phyloP scores from a whole-genome alignment of 164 flowering plant species.

The Macadamia integrifolia region DNA sequence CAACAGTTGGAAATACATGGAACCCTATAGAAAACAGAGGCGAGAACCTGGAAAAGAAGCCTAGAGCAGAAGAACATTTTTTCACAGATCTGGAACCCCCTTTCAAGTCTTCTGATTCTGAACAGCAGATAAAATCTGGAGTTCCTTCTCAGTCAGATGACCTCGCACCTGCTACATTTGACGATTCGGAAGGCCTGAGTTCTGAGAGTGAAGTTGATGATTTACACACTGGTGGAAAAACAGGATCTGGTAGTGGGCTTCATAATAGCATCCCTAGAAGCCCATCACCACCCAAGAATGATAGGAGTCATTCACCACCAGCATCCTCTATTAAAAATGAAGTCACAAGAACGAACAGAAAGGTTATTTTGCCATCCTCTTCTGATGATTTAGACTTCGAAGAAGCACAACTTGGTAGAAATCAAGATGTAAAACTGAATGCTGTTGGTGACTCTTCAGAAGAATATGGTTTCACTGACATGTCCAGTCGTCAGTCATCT shows the following conservation, averaged over 20 bases:
- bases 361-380: neutral
- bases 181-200: constrained; percentile 48
- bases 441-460: constrained; percentile 9
- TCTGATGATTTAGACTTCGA: neutral
- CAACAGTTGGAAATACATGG: too few relatives aligned
- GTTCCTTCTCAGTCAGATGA: constrained; percentile 29
- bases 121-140: constrained; percentile 10
- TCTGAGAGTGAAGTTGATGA: constrained; percentile 49
- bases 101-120: constrained; percentile 30
- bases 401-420: neutral
- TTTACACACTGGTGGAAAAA: constrained; percentile 12
- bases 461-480: constrained; percentile 8
- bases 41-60: too few relatives aligned
- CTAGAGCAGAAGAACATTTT: too few relatives aligned
- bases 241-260: neutral
- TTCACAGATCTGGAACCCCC: neutral
- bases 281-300: constrained; percentile 2
- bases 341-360: neutral
- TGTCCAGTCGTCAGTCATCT: constrained; percentile 6
- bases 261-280: constrained; percentile 7
- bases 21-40: too few relatives aligned
- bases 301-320: constrained; percentile 8
- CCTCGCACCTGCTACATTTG: constrained; percentile 36
- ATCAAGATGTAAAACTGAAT: constrained; percentile 12
- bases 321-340: constrained; percentile 12